Evolutionary conservation across 2,329 filamentous ascomycete genomes (phyloP).

Genomic region (Pseudocercospora crystallina): DNA sequence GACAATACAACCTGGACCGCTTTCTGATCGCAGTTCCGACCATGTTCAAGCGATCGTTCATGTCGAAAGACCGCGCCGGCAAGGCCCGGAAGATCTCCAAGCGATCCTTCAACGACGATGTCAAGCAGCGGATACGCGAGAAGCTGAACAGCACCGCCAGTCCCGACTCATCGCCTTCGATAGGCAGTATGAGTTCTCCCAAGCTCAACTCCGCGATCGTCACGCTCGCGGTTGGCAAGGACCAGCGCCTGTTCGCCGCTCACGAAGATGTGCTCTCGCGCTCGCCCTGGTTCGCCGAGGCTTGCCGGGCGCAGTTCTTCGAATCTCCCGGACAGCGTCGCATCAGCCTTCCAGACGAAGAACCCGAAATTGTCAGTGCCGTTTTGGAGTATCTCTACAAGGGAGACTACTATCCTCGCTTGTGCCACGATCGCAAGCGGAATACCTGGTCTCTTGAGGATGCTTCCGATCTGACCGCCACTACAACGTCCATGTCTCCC

Average conservation of each 20-base stretch:
- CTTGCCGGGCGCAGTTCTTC: constrained; percentile 67
- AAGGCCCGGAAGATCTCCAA: constrained; percentile 78
- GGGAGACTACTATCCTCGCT: constrained; percentile 88
- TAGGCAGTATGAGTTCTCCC: constrained; percentile 41
- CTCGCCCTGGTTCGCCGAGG: constrained; percentile 71
- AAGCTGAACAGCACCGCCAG: constrained; percentile 64
- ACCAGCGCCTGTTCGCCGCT: constrained; percentile 88
- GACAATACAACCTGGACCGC: constrained; percentile 6
- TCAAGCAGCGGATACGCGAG: constrained; percentile 85
- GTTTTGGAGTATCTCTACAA: constrained; percentile 97
- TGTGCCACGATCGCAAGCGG: constrained; percentile 78
- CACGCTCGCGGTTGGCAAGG: constrained; percentile 78
- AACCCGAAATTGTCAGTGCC: constrained; percentile 90
- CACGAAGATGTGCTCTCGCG: constrained; percentile 88
- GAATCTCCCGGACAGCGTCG: constrained; percentile 66
- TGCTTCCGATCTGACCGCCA: constrained; percentile 36
- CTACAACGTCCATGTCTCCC: constrained; percentile 50
- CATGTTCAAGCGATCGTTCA: constrained; percentile 94
- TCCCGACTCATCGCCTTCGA: constrained; percentile 38
- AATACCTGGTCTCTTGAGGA: constrained; percentile 90
- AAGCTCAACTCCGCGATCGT: constrained; percentile 71
- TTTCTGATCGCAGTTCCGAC: constrained; percentile 34
- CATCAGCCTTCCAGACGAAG: constrained; percentile 74
- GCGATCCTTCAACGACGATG: constrained; percentile 74
- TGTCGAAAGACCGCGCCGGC: constrained; percentile 79